These are phyloP conservation scores for Bisporella sp. DNA, from an alignment of 2,329 filamentous ascomycete species.

Conservation along the genomic window DNA sequence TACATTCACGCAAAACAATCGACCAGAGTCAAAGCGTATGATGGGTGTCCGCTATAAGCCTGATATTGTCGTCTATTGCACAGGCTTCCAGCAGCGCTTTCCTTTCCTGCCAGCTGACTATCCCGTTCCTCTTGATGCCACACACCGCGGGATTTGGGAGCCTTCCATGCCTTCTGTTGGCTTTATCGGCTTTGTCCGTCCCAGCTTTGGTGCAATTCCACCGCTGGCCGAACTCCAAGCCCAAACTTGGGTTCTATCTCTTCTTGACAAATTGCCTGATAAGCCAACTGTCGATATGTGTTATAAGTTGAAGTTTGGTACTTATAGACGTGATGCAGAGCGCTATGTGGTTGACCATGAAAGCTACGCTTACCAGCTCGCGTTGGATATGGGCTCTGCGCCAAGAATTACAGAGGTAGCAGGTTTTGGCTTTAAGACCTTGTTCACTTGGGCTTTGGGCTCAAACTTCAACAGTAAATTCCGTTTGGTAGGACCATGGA, in stretches of 20 bases:
- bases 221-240: conserved; percentile 42
- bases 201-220: conserved; percentile 39
- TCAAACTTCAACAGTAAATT: conserved; percentile 44
- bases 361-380: conserved; percentile 34
- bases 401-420: conserved; percentile 31
- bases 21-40: conserved; percentile 18
- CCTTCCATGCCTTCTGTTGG: conserved; percentile 31
- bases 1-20: conserved; percentile 28
- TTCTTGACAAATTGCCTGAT: neutral
- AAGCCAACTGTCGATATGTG: neutral
- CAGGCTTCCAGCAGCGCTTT: conserved; percentile 38
- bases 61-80: conserved; percentile 40
- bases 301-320: neutral
- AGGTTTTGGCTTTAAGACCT: conserved; percentile 23
- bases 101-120: conserved; percentile 33
- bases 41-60: conserved; percentile 22
- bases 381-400: conserved; percentile 38
- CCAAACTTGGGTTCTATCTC: conserved; percentile 35
- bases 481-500: conserved; percentile 27
- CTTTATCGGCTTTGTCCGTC: conserved; percentile 42
- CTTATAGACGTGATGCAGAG: neutral
- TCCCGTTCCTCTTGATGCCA: conserved; percentile 38
- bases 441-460: conserved; percentile 39
- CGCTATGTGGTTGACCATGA: neutral
- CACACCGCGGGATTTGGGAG: conserved; percentile 47